Evolutionary conservation across 495 filamentous ascomycete genomes (phyloP).

Genomic region (Trichoderma orchidacearum): DNA sequence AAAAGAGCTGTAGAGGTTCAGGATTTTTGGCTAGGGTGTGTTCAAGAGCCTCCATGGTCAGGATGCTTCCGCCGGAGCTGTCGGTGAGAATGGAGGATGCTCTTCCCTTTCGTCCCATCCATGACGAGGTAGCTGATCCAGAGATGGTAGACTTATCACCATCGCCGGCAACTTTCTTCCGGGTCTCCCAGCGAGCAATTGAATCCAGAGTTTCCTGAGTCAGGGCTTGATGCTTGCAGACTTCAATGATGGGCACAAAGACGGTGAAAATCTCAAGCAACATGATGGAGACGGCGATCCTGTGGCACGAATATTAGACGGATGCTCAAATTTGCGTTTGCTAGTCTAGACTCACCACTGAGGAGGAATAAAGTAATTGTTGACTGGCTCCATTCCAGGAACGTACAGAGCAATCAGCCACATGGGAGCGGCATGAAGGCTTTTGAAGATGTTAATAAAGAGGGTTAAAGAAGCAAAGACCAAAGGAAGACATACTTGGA

Average conservation of each 20-base stretch:
- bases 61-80: slow-evolving; percentile 24
- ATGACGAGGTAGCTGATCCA: slow-evolving; percentile 7
- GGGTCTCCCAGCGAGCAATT: slow-evolving; percentile 17
- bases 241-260: slow-evolving; percentile 27
- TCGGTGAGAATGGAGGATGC: slow-evolving; percentile 16
- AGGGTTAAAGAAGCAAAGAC: neutral
- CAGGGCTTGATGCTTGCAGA: slow-evolving; percentile 12
- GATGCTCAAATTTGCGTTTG: neutral
- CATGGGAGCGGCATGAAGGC: slow-evolving; percentile 43
- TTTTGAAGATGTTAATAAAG: slow-evolving; percentile 9
- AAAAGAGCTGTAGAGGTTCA: slow-evolving; percentile 41
- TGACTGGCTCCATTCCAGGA: slow-evolving; percentile 31
- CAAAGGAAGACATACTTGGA: slow-evolving; percentile 19
- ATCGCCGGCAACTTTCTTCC: slow-evolving; percentile 11
- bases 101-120: slow-evolving; percentile 6
- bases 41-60: slow-evolving; percentile 47
- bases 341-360: slow-evolving; percentile 32
- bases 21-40: slow-evolving; percentile 41
- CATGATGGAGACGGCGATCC: slow-evolving; percentile 19
- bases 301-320: slow-evolving; percentile 2
- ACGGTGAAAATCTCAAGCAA: slow-evolving; percentile 38
- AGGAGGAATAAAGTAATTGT: slow-evolving; percentile 24
- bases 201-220: slow-evolving; percentile 14
- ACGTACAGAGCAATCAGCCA: slow-evolving; percentile 43
- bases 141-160: slow-evolving; percentile 1